These are phyloP conservation scores for Periglandula ipomoeae DNA, from an alignment of 2,329 filamentous ascomycete genomes.

Conservation along the genomic window DNA sequence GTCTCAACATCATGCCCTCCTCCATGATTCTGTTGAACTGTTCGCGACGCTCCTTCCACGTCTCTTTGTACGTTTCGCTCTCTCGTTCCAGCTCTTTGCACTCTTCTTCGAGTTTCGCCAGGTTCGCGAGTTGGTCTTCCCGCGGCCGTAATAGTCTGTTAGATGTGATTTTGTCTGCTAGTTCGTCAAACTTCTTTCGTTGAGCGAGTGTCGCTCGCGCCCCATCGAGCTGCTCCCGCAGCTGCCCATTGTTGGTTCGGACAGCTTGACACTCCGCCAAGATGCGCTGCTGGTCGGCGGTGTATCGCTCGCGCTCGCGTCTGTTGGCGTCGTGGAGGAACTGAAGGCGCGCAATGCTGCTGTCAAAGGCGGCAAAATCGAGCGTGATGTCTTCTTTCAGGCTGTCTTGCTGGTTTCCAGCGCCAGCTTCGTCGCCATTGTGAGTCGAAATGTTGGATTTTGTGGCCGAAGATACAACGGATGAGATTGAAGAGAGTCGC, in stretches of 20 bases:
- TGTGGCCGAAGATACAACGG: slow-evolving; percentile 38
- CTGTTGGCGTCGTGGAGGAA: slow-evolving; percentile 77
- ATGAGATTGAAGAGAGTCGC: slow-evolving; percentile 61
- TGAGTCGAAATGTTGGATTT: slow-evolving; percentile 17
- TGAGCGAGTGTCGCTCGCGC: slow-evolving; percentile 66
- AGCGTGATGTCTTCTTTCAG: slow-evolving; percentile 77
- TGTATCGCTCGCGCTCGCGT: slow-evolving; percentile 75
- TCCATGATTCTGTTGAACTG: slow-evolving; percentile 86
- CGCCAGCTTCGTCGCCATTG: slow-evolving; percentile 29
- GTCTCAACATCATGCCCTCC: slow-evolving; percentile 77
- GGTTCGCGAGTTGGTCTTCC: slow-evolving; percentile 70
- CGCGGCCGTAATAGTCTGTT: slow-evolving; percentile 72
- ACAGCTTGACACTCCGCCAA: slow-evolving; percentile 69
- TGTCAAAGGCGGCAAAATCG: slow-evolving; percentile 84
- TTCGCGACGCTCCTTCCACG: slow-evolving; percentile 75
- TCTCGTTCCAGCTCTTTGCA: slow-evolving; percentile 81
- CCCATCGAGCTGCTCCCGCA: slow-evolving; percentile 67
- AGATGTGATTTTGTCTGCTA: slow-evolving; percentile 77
- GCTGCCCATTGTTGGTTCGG: slow-evolving; percentile 60
- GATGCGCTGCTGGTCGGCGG: slow-evolving; percentile 70
- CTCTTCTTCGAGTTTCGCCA: slow-evolving; percentile 78
- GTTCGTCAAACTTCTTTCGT: slow-evolving; percentile 78
- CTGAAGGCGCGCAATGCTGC: slow-evolving; percentile 77
- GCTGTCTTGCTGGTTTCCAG: slow-evolving; percentile 30
- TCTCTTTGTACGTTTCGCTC: slow-evolving; percentile 69